Evolutionary conservation across 2,329 filamentous ascomycete genomes (phyloP).

Genomic region (Epichloe festucae): DNA sequence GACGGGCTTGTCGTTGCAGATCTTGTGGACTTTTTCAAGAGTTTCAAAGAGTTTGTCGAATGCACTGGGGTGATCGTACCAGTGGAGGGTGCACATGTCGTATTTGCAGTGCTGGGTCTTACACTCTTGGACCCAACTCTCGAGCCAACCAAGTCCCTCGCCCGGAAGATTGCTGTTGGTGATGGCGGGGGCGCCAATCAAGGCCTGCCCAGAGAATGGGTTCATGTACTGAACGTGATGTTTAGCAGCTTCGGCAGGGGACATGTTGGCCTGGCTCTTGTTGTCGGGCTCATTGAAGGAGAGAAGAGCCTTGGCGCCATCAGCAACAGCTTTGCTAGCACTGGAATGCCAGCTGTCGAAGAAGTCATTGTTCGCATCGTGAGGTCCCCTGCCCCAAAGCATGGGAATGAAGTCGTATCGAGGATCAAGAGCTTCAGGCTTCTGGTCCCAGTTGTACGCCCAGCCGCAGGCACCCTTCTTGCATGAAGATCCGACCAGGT

Average conservation of each 20-base stretch:
- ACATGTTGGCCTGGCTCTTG: slow-evolving; percentile 43
- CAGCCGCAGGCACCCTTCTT: slow-evolving; percentile 34
- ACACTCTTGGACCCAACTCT: background rate
- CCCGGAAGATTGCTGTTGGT: slow-evolving; percentile 40
- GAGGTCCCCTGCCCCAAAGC: slow-evolving; percentile 40
- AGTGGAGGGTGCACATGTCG: slow-evolving; percentile 51
- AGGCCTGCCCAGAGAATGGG: slow-evolving; percentile 37
- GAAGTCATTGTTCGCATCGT: slow-evolving; percentile 6
- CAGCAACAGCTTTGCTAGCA: slow-evolving; percentile 36
- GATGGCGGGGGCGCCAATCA: slow-evolving; percentile 44
- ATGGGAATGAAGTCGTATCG: slow-evolving; percentile 51
- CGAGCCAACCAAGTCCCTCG: slow-evolving; percentile 36
- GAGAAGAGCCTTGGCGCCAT: slow-evolving; percentile 44
- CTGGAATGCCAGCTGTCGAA: slow-evolving; percentile 39
- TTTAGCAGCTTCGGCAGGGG: slow-evolving; percentile 35
- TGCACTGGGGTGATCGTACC: slow-evolving; percentile 42
- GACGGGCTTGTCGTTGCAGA: slow-evolving; percentile 37
- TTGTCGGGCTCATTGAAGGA: slow-evolving; percentile 64
- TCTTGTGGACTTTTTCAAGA: slow-evolving; percentile 30
- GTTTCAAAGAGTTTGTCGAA: slow-evolving; percentile 39
- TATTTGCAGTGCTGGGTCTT: slow-evolving; percentile 28
- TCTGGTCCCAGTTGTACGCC: slow-evolving; percentile 57
- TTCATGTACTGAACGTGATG: slow-evolving; percentile 42
- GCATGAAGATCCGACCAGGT: slow-evolving; percentile 30
- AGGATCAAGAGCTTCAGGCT: slow-evolving; percentile 26